These are phyloP conservation scores for Colletotrichum falcatum DNA, from an alignment of 2,329 filamentous ascomycete genomes.

Conservation along the genomic window DNA sequence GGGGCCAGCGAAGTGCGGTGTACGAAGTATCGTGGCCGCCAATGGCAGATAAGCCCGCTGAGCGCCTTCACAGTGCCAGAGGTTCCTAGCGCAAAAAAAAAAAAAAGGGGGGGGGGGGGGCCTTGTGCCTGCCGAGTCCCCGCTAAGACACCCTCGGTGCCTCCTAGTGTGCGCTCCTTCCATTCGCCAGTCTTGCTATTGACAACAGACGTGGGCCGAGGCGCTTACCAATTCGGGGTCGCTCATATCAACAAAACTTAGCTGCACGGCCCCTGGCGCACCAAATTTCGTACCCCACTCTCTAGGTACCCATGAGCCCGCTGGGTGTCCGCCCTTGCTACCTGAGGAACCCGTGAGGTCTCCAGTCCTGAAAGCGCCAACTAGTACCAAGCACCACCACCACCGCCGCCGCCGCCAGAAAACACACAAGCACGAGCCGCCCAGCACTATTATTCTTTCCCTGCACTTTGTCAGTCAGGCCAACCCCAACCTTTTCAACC, in stretches of 20 bases:
- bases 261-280: slow-evolving; percentile 39
- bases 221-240: slow-evolving; percentile 42
- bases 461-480: slow-evolving; percentile 31
- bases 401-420: slow-evolving; percentile 24
- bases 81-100: background rate
- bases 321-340: slow-evolving; percentile 13
- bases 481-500: slow-evolving; percentile 39
- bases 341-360: slow-evolving; percentile 30
- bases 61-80: background rate
- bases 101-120: too few relatives aligned
- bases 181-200: slow-evolving; percentile 25
- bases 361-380: slow-evolving; percentile 9
- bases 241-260: slow-evolving; percentile 42
- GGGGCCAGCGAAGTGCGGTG: slow-evolving; percentile 36
- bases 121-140: slow-evolving; percentile 31
- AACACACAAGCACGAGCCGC: slow-evolving; percentile 33
- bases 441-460: slow-evolving; percentile 38
- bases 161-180: slow-evolving; percentile 7
- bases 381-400: slow-evolving; percentile 18
- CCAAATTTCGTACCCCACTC: slow-evolving; percentile 40
- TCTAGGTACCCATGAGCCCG: background rate
- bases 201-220: slow-evolving; percentile 36
- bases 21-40: slow-evolving; percentile 25
- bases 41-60: slow-evolving; percentile 20
- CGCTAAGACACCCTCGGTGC: slow-evolving; percentile 25